These are phyloP conservation scores for Loxodes magnus DNA, from an alignment of 73 alveolate genomes.

Conservation along the genomic window DNA sequence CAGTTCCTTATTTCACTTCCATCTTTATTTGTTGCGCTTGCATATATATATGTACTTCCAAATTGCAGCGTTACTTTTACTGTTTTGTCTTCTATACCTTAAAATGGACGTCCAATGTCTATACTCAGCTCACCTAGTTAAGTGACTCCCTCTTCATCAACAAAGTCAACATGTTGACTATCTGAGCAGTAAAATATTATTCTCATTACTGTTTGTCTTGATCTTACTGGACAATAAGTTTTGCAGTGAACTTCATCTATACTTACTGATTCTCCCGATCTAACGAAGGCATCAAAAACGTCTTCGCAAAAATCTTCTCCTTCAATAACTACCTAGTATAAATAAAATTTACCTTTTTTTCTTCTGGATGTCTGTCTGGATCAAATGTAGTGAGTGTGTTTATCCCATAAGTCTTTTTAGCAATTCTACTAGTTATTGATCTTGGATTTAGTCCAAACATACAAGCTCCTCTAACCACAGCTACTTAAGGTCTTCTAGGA, in stretches of 20 bases:
- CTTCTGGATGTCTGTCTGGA: constrained; percentile 94
- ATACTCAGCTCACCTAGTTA: constrained; percentile 91
- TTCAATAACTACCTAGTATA: no score
- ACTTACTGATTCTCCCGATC: constrained; percentile 88
- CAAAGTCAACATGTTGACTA: constrained; percentile 79
- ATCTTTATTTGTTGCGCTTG: constrained; percentile 90
- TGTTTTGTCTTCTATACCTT: constrained; percentile 93
- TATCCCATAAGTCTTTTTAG: constrained; percentile 94
- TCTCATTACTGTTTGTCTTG: constrained; percentile 95
- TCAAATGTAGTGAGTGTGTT: constrained; percentile 94
- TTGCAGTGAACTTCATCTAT: constrained; percentile 92
- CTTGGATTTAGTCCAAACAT: constrained; percentile 96
- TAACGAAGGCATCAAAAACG: constrained; percentile 95
- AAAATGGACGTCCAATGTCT: constrained; percentile 91
- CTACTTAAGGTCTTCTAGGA: constrained; percentile 95
- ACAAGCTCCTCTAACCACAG: constrained; percentile 97
- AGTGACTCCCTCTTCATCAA: constrained; percentile 86
- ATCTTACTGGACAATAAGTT: constrained; percentile 96
- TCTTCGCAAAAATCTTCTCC: constrained; percentile 99
- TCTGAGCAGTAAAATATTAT: constrained; percentile 90
- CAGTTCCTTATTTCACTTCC: constrained; percentile 94
- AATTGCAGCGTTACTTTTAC: constrained; percentile 90
- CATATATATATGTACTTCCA: constrained; percentile 91
- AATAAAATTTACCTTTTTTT: constrained; percentile 85
- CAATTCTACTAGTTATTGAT: constrained; percentile 87